Evolutionary conservation across 176 grass and related monocot genomes (phyloP).

Genomic region (Phoenix roebelenii): DNA sequence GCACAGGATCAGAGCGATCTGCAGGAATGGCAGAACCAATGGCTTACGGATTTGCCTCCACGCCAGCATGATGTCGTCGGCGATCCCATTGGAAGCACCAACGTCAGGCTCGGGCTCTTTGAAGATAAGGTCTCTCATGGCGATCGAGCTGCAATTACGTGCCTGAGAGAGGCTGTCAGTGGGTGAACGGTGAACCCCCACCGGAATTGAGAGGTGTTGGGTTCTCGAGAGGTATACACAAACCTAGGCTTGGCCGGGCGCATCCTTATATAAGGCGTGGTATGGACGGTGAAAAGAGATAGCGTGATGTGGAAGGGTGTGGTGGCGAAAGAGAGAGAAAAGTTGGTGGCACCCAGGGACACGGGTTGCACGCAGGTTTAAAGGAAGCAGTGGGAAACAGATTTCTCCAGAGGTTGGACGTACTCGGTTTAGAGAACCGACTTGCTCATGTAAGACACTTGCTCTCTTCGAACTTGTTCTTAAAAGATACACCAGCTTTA

Average conservation of each 20-base stretch:
- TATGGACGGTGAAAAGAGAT: not conserved
- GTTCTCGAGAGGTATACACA: too few species aligned
- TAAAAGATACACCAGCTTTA: too few species aligned
- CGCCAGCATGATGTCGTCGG: not conserved
- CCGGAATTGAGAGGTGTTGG: too few species aligned
- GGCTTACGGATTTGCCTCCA: constrained; percentile 32
- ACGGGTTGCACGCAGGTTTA: constrained; percentile 32
- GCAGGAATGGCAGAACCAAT: constrained; percentile 46
- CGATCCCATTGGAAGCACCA: not conserved
- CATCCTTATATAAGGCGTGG: too few species aligned
- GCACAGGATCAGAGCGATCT: constrained; percentile 48
- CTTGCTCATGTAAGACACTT: too few species aligned
- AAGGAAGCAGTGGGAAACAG: not conserved
- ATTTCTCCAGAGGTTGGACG: too few species aligned
- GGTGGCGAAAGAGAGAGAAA: constrained; percentile 19
- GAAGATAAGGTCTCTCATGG: constrained; percentile 28
- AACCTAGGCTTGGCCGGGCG: too few species aligned
- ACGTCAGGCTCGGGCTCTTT: constrained; percentile 6
- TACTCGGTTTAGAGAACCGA: too few species aligned
- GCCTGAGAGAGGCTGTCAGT: not conserved
- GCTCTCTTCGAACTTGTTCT: too few species aligned
- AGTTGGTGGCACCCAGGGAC: constrained; percentile 18
- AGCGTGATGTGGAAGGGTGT: not conserved
- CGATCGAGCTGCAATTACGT: not conserved
- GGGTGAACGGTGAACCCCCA: not conserved